Evolutionary conservation across 2,329 filamentous ascomycete species (phyloP).

Genomic region (Trichoderma koningii): DNA sequence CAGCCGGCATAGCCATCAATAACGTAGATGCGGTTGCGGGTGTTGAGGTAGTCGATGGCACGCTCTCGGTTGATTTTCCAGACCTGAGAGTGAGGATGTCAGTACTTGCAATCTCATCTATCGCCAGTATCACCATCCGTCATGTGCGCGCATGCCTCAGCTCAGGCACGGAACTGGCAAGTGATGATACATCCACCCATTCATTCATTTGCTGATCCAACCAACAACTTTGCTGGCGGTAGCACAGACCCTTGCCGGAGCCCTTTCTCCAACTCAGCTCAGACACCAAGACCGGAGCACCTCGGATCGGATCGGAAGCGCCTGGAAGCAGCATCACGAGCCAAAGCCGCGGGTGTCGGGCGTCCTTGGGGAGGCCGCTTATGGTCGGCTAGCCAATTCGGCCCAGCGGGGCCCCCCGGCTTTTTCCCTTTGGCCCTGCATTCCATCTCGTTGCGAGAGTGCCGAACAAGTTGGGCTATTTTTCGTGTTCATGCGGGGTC

Average conservation of each 20-base stretch:
- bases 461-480: background rate
- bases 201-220: background rate
- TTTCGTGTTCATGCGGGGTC: background rate
- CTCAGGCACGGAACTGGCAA: background rate
- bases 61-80: conserved; percentile 99
- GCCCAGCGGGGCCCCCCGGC: conserved; percentile 19
- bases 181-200: conserved; percentile 1
- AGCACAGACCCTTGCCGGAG: background rate
- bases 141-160: background rate
- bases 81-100: conserved; percentile 62
- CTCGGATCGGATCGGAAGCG: conserved; percentile 22
- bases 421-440: background rate
- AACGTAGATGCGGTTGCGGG: conserved; percentile 97
- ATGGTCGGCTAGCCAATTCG: conserved; percentile 26
- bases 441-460: conserved; percentile 12
- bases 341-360: conserved; percentile 5
- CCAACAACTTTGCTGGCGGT: conserved; percentile 1
- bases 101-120: conserved; percentile 29
- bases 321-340: conserved; percentile 2
- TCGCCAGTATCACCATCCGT: background rate
- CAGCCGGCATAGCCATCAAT: conserved; percentile 96
- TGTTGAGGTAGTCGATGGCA: conserved; percentile 99
- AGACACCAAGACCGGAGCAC: conserved; percentile 22
- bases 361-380: conserved; percentile 16
- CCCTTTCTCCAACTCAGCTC: background rate